Evolutionary conservation across 1,284 basidiomycete species (phyloP).

Genomic region (Caloboletus firmus): DNA sequence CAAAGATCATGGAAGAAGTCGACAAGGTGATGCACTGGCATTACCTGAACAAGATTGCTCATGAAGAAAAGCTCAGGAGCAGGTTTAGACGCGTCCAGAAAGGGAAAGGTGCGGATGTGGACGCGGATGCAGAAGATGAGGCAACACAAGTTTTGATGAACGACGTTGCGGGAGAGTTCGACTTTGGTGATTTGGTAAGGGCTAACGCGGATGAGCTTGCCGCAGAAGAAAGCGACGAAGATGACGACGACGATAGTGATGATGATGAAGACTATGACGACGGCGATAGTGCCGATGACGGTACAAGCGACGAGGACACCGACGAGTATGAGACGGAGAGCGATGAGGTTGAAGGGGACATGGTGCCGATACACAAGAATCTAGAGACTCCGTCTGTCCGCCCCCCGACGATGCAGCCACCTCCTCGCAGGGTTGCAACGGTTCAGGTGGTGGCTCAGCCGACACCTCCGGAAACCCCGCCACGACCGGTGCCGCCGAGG

Average conservation of each 20-base stretch:
- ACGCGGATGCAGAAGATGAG: conserved; percentile 70
- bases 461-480: neutral
- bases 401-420: neutral
- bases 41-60: conserved; percentile 86
- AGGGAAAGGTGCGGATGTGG: conserved; percentile 37
- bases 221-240: conserved; percentile 72
- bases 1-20: conserved; percentile 78
- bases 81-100: conserved; percentile 68
- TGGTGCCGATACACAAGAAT: conserved; percentile 37
- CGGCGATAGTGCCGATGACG: conserved; percentile 38
- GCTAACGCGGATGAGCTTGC: conserved; percentile 80
- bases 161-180: conserved; percentile 75
- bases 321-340: conserved; percentile 42
- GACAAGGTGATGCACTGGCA: conserved; percentile 88
- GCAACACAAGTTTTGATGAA: conserved; percentile 78
- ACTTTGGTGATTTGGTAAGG: conserved; percentile 74
- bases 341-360: conserved; percentile 29
- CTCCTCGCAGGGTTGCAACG: conserved; percentile 6
- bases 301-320: conserved; percentile 45
- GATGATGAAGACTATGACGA: conserved; percentile 43
- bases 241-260: conserved; percentile 44
- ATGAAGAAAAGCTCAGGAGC: conserved; percentile 84
- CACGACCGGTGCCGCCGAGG: conserved; percentile 20
- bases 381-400: conserved; percentile 1
- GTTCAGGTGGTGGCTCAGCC: conserved; percentile 2